Percentiles rank a stretch among this genome's conserved stretches.
These are phyloP conservation scores for Rhodotorula sp. DNA, from an alignment of 1,284 basidiomycete genomes.

Conservation along the genomic window DNA sequence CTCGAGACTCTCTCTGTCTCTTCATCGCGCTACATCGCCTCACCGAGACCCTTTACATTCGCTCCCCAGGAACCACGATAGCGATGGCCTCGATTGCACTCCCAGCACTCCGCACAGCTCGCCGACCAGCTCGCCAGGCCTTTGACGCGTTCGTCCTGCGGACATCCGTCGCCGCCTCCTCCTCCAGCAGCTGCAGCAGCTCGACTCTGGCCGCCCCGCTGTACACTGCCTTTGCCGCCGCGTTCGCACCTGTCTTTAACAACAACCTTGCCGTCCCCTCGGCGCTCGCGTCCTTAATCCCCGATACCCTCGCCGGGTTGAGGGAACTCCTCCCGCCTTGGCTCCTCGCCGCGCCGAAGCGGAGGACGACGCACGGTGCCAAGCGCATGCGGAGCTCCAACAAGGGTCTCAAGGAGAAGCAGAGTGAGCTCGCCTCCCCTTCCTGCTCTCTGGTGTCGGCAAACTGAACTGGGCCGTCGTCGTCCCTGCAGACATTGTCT, in stretches of 20 bases:
- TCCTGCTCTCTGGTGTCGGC: not conserved
- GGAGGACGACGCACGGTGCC: slow-evolving; percentile 86
- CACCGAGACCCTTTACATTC: too few relatives aligned
- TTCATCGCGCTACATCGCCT: too few relatives aligned
- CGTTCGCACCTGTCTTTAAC: not conserved
- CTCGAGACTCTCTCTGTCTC: too few relatives aligned
- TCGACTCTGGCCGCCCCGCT: not conserved
- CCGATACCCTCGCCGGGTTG: slow-evolving; percentile 49
- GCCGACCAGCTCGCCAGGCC: slow-evolving; percentile 1
- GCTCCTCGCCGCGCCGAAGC: slow-evolving; percentile 89
- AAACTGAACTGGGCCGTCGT: slow-evolving; percentile 9
- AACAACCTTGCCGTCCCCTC: slow-evolving; percentile 2
- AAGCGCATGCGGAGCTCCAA: slow-evolving; percentile 94
- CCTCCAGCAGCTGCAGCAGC: not conserved
- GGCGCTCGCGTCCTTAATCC: slow-evolving; percentile 25
- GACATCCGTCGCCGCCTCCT: slow-evolving; percentile 6
- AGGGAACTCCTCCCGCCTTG: slow-evolving; percentile 82
- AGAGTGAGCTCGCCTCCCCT: slow-evolving; percentile 60
- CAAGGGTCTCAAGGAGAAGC: slow-evolving; percentile 92
- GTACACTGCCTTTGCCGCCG: slow-evolving; percentile 9
- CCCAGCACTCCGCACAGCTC: slow-evolving; percentile 3
- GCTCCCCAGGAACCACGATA: too few relatives aligned
- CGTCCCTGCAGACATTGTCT: slow-evolving; percentile 68
- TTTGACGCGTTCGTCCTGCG: not conserved
- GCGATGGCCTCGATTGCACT: slow-evolving; percentile 19